Percentiles rank a stretch among this genome's conserved stretches.
These are phyloP conservation scores for Leccinum truebloodii DNA, from an alignment of 768 basidiomycete genomes.

Conservation along the genomic window DNA sequence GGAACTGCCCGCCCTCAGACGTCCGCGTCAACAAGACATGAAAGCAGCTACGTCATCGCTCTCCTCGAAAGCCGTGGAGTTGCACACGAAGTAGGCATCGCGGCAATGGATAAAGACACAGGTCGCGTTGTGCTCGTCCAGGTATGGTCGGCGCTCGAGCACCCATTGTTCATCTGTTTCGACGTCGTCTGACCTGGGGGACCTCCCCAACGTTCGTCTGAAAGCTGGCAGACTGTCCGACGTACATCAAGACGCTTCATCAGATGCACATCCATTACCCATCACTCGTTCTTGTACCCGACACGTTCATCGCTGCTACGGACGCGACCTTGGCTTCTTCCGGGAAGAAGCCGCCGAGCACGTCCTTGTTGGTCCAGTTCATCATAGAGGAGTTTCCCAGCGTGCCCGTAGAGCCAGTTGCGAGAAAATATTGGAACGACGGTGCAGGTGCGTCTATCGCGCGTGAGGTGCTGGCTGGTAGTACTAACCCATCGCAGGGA, in stretches of 20 bases:
- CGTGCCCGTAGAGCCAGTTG: slow-evolving; percentile 66
- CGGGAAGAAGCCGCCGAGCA: slow-evolving; percentile 44
- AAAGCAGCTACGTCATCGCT: slow-evolving; percentile 65
- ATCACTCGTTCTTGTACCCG: slow-evolving; percentile 72
- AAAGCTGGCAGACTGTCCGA: slow-evolving; percentile 83
- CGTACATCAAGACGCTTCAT: slow-evolving; percentile 86
- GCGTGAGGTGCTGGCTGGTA: not conserved
- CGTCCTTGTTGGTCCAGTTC: slow-evolving; percentile 69
- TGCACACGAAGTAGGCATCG: slow-evolving; percentile 84
- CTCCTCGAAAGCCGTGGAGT: slow-evolving; percentile 77
- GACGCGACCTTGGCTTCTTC: slow-evolving; percentile 49
- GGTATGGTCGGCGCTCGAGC: slow-evolving; percentile 39
- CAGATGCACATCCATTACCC: slow-evolving; percentile 82
- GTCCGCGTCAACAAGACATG: slow-evolving; percentile 55
- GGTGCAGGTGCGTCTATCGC: slow-evolving; percentile 51
- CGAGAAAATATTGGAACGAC: slow-evolving; percentile 86
- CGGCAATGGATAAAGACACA: slow-evolving; percentile 79
- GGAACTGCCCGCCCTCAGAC: slow-evolving; percentile 62
- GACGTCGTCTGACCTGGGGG: slow-evolving; percentile 2
- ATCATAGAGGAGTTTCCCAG: slow-evolving; percentile 74
- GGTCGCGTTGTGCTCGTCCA: slow-evolving; percentile 78
- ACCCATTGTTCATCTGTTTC: slow-evolving; percentile 1
- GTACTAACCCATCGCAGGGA: slow-evolving; percentile 44
- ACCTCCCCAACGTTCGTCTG: not conserved
- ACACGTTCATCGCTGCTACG: slow-evolving; percentile 69